These are phyloP conservation scores for Coelastrella sp. DNA, from an alignment of 139 green algal genomes.

Conservation along the genomic window DNA sequence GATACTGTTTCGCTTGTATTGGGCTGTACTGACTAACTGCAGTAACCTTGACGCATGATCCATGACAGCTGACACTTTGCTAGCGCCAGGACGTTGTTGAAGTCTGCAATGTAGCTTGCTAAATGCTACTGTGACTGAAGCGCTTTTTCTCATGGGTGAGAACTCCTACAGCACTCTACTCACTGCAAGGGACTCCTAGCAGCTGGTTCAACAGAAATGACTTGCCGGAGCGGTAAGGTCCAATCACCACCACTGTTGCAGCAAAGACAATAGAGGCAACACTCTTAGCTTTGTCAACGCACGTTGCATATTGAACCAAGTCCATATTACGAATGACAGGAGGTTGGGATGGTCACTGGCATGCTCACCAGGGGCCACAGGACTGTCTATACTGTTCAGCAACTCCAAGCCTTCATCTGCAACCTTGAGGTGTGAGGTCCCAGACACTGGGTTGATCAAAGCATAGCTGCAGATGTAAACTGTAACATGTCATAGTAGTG, in stretches of 20 bases:
- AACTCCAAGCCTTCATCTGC: constrained; percentile 74
- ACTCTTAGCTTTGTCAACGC: background rate
- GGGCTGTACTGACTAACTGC: too few species aligned
- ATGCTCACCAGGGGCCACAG: constrained; percentile 62
- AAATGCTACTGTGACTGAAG: too few species aligned
- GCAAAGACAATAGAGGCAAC: background rate
- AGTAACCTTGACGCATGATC: too few species aligned
- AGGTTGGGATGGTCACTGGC: too few species aligned
- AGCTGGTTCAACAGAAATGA: constrained; percentile 95
- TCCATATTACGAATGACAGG: too few species aligned
- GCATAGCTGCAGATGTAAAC: constrained; percentile 42
- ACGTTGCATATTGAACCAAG: too few species aligned
- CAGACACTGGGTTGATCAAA: constrained; percentile 78
- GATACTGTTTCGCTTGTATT: too few species aligned
- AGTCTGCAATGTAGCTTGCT: too few species aligned
- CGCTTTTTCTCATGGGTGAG: background rate
- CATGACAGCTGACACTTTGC: too few species aligned
- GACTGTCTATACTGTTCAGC: constrained; percentile 67
- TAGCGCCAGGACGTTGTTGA: too few species aligned
- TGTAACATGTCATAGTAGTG: background rate
- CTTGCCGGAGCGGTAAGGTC: constrained; percentile 92
- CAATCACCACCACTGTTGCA: constrained; percentile 86
- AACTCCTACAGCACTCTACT: constrained; percentile 20
- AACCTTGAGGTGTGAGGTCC: constrained; percentile 77
- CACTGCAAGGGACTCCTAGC: constrained; percentile 85